These are phyloP conservation scores for Macrocystidia cucumis DNA, from an alignment of 1,284 basidiomycete species.

Conservation along the genomic window DNA sequence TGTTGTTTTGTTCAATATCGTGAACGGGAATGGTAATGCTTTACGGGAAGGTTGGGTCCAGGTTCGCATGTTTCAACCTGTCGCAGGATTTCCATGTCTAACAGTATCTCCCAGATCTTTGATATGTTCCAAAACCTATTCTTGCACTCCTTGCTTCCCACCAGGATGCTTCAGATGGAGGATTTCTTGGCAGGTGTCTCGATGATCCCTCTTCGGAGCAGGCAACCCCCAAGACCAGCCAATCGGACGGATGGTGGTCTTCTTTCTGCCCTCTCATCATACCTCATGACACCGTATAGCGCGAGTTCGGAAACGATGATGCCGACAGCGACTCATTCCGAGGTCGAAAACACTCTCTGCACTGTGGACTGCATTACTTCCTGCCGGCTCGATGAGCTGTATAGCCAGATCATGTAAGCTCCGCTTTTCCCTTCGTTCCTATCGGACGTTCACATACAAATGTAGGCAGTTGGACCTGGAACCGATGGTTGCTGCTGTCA, in stretches of 20 bases:
- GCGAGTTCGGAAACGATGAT: conserved; percentile 63
- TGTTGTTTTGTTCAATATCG: conserved; percentile 96
- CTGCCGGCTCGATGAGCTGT: conserved; percentile 91
- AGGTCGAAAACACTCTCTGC: conserved; percentile 91
- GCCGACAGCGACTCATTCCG: conserved; percentile 80
- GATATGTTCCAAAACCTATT: conserved; percentile 98
- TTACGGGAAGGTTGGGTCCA: conserved; percentile 93
- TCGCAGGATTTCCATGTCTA: not conserved
- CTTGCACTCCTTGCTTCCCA: conserved; percentile 85
- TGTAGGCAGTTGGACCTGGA: conserved; percentile 68
- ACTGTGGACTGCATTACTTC: conserved; percentile 94
- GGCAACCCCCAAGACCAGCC: conserved; percentile 57
- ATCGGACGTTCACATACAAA: conserved; percentile 10
- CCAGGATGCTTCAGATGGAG: conserved; percentile 90
- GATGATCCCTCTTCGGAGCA: conserved; percentile 81
- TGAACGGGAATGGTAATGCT: conserved; percentile 94
- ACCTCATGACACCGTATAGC: conserved; percentile 92
- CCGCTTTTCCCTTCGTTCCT: conserved; percentile 1
- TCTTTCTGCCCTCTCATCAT: conserved; percentile 91
- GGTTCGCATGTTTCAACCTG: conserved; percentile 31
- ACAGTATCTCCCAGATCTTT: conserved; percentile 60
- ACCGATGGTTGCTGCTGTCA: conserved; percentile 76
- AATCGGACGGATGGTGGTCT: conserved; percentile 82
- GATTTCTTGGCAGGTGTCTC: conserved; percentile 90
- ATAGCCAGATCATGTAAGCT: conserved; percentile 84